phyloP scores from a whole-genome alignment of 1,284 basidiomycete genomes.

The Meira miltonrushii region DNA sequence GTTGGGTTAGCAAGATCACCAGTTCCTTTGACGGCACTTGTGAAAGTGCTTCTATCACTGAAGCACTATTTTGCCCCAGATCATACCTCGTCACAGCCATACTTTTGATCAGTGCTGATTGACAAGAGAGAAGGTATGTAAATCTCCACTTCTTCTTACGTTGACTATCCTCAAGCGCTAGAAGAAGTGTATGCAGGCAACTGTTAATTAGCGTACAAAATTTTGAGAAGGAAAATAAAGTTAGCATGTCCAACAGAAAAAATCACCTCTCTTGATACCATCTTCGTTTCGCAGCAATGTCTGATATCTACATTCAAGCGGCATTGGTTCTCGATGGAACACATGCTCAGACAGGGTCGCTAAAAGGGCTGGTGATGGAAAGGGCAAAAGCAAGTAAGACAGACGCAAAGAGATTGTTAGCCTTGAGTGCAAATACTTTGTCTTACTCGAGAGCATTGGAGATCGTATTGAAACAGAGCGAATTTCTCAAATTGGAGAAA shows the following conservation, averaged over 20 bases:
- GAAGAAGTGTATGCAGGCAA: too few species aligned
- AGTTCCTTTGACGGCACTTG: background rate
- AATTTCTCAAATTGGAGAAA: conserved; percentile 23
- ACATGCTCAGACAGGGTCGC: conserved; percentile 1
- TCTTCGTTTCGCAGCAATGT: background rate
- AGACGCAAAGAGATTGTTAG: conserved; percentile 38
- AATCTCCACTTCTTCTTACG: too few species aligned
- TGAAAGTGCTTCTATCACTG: background rate
- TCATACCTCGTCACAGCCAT: too few species aligned
- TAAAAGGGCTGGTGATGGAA: conserved; percentile 2
- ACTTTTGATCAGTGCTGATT: too few species aligned
- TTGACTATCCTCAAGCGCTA: too few species aligned
- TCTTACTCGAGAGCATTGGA: conserved; percentile 28
- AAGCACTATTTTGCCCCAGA: too few species aligned
- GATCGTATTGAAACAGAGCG: conserved; percentile 20
- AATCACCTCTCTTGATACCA: too few species aligned
- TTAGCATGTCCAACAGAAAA: too few species aligned
- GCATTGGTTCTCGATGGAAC: conserved; percentile 2
- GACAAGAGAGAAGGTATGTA: too few species aligned
- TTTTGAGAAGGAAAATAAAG: too few species aligned
- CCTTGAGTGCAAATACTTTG: conserved; percentile 37
- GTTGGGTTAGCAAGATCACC: background rate
- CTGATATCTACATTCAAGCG: conserved; percentile 1
- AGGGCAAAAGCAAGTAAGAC: background rate
- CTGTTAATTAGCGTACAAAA: too few species aligned